These are phyloP conservation scores for Acacia melanoxylon DNA, from an alignment of 306 rosid genomes.

Conservation along the genomic window DNA sequence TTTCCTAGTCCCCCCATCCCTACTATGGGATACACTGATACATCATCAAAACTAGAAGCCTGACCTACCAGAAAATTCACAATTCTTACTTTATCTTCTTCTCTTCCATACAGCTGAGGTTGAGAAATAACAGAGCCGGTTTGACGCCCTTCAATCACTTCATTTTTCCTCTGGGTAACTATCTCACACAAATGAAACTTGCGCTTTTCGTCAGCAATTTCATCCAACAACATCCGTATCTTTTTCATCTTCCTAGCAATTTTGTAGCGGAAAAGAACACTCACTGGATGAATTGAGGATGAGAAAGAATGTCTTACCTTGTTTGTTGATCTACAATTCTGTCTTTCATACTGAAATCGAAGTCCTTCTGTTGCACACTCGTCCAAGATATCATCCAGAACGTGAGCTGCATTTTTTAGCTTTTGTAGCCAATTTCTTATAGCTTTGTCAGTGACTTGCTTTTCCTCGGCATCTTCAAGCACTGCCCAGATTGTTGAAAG, in stretches of 20 bases:
- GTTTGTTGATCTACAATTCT: background rate
- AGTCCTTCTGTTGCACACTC: background rate
- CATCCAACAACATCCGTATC: background rate
- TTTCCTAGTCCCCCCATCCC: slow-evolving; percentile 39
- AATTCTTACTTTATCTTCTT: slow-evolving; percentile 12
- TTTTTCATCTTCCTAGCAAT: slow-evolving; percentile 8
- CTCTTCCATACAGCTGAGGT: slow-evolving; percentile 30
- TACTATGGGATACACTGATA: slow-evolving; percentile 16
- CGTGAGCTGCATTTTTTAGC: slow-evolving; percentile 2
- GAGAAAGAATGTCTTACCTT: background rate
- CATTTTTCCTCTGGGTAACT: background rate
- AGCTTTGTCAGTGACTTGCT: background rate
- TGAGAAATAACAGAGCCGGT: slow-evolving; percentile 19
- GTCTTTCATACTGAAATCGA: background rate
- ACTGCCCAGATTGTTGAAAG: background rate
- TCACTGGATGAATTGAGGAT: slow-evolving; percentile 1
- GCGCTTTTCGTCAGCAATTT: slow-evolving; percentile 19
- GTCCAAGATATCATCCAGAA: slow-evolving; percentile 19
- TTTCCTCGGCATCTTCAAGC: slow-evolving; percentile 28
- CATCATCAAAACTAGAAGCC: background rate
- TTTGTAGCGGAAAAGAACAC: background rate
- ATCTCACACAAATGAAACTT: slow-evolving; percentile 15
- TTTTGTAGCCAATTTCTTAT: slow-evolving; percentile 11
- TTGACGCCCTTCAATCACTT: slow-evolving; percentile 8
- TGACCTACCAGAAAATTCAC: slow-evolving; percentile 4